These are phyloP conservation scores for Fagopyrum esculentum DNA, from an alignment of 148 eudicot species.

Conservation along the genomic window DNA sequence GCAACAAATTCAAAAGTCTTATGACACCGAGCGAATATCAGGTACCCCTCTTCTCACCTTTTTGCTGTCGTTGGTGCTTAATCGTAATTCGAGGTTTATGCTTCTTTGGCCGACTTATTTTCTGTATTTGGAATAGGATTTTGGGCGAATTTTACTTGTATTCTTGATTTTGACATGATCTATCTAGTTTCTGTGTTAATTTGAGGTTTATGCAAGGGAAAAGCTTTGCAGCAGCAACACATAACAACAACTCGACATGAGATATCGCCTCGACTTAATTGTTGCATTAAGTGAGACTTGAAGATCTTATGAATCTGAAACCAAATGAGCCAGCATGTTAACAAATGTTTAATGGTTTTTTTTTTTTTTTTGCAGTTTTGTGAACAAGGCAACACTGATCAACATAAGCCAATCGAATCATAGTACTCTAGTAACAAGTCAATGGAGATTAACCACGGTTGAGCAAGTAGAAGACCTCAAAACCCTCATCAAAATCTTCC, in stretches of 20 bases:
- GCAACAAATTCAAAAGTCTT: conserved; percentile 22
- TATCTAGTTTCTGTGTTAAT: too few species aligned
- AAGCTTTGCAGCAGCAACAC: too few species aligned
- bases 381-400: conserved; percentile 35
- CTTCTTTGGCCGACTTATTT: neutral
- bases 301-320: too few species aligned
- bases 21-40: conserved; percentile 36
- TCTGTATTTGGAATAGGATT: conserved; percentile 8
- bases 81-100: neutral
- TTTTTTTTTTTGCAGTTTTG: conserved; percentile 18
- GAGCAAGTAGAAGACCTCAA: conserved; percentile 47
- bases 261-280: too few species aligned
- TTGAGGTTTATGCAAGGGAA: too few species aligned
- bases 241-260: too few species aligned
- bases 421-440: neutral
- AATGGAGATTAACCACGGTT: conserved; percentile 43
- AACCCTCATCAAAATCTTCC: conserved; percentile 39
- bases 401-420: conserved; percentile 4
- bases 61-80: neutral
- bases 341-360: too few species aligned
- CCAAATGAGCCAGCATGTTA: neutral
- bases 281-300: too few species aligned
- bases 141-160: neutral
- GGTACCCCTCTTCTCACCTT: conserved; percentile 16
- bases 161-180: neutral